Base-by-base conservation (phyloP, 768 basidiomycete genomes). In the Rhodotorula paludigena region DNA sequence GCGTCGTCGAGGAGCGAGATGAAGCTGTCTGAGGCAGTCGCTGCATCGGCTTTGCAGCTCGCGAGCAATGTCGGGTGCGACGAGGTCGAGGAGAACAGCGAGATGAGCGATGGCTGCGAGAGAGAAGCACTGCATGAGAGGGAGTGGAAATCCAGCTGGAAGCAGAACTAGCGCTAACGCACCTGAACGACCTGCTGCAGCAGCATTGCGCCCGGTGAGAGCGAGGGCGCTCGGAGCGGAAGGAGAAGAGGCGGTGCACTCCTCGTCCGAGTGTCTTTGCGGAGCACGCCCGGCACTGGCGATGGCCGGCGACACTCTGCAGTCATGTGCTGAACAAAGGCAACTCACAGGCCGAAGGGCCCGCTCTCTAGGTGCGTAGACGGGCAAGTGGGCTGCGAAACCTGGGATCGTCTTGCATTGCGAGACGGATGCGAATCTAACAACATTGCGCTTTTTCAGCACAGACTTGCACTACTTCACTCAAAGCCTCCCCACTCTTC, bases 51-150 rank as follows among this genome's bases (percentile, higher is more conserved):
- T 0, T 33, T 18, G 10, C 9, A 1, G 16, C 2, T 30, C 10
- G 66, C 60, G 39, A 68, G 61, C 8, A 63, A 33, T 5, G 41
- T 28, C 8, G 66, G 66, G 42, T 58, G 41, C 5, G 66, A 68
- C 11, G 66, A 58, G 28, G 60, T 63, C 20, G 60, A 68, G 12
- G 66, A 68, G 57, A 68, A 63, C 42, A 68, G 66, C n/a, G 66
- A 68, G 49, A 68, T 2, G 42, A 41, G 9, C 32, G 57, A 18
- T 0, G 60, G 66, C 61, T 68, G 25, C 2, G 41, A 21, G 35
- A 6, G 4, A 28, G 8, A 2, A 16, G 54, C 25, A 30, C 38
- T 2, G 38, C 21, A 2, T 18, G 2, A 2, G 3, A 0, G 20
- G 42, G 4, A 11, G 36, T 14, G 25, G 10, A 12, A 16, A 20